These are phyloP conservation scores for Straminergon stramineum DNA, from an alignment of 225 moss, liverwort and hornwort genomes.

Conservation along the genomic window DNA sequence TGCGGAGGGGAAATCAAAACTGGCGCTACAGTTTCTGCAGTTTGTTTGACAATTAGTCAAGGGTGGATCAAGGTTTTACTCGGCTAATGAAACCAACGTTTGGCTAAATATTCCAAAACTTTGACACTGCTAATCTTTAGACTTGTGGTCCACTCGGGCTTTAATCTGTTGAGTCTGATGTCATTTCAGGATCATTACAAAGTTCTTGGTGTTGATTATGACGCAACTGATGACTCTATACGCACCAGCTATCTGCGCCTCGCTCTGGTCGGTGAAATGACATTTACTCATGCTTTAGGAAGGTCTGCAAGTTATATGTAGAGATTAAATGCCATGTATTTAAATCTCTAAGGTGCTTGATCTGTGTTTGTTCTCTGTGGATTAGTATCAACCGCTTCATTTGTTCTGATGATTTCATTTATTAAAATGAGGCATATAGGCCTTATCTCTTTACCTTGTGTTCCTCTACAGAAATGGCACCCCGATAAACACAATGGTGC, in stretches of 20 bases:
- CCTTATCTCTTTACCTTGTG: neutral
- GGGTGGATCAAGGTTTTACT: neutral
- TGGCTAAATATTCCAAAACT: neutral
- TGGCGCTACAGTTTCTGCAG: neutral
- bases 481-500: slow-evolving; percentile 91
- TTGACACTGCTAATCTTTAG: neutral
- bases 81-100: neutral
- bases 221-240: slow-evolving; percentile 81
- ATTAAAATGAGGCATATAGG: neutral
- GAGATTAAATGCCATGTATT: neutral
- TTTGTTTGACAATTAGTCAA: neutral
- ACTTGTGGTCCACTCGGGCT: neutral
- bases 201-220: slow-evolving; percentile 80
- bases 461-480: slow-evolving; percentile 74
- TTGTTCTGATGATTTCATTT: neutral
- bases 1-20: neutral
- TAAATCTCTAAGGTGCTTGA: neutral
- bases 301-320: neutral
- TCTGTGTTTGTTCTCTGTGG: neutral
- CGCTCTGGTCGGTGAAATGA: slow-evolving; percentile 61
- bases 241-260: slow-evolving; percentile 90
- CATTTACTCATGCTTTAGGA: neutral
- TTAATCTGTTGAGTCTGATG: neutral
- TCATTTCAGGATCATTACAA: slow-evolving; percentile 78
- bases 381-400: neutral